Percentiles rank a stretch among this genome's conserved stretches.
phyloP scores from a whole-genome alignment of 2,329 filamentous ascomycete genomes.

The Aureobasidium sp. region DNA sequence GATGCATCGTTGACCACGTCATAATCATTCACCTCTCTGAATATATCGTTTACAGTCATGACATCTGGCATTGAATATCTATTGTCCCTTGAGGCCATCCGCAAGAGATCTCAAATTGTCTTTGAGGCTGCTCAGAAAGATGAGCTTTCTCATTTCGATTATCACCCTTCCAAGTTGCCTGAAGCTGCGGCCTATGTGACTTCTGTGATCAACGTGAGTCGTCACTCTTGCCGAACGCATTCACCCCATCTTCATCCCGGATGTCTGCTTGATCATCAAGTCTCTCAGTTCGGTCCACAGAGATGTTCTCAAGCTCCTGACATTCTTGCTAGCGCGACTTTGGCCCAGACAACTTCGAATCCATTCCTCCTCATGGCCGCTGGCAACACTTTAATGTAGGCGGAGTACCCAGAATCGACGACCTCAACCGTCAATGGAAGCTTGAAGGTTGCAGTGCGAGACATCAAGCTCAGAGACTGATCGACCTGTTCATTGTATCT shows the following conservation, averaged over 20 bases:
- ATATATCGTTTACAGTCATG: background rate
- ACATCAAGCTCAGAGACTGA: constrained; percentile 62
- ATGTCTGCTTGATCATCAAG: background rate
- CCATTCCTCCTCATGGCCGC: constrained; percentile 73
- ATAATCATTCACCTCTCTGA: background rate
- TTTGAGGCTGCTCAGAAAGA: constrained; percentile 71
- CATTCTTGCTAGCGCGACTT: constrained; percentile 2
- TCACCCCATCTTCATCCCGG: background rate
- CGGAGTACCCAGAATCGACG: constrained; percentile 59
- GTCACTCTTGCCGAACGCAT: background rate
- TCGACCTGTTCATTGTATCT: constrained; percentile 68
- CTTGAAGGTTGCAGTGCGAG: constrained; percentile 53
- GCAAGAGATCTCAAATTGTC: constrained; percentile 68
- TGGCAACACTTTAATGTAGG: constrained; percentile 76
- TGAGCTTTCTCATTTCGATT: constrained; percentile 75
- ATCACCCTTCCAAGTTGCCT: constrained; percentile 75
- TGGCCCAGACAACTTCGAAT: constrained; percentile 41
- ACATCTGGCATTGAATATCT: constrained; percentile 51
- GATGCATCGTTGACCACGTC: background rate
- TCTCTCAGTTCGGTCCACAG: background rate
- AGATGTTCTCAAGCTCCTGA: background rate
- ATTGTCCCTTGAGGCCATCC: constrained; percentile 78
- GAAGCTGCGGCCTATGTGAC: constrained; percentile 81
- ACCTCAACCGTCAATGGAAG: constrained; percentile 59
- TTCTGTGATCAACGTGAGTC: constrained; percentile 79